A percentile compares a stretch with the other conserved stretches of the same genome.
Evolutionary conservation across 768 basidiomycete species (phyloP).

Genomic region (Serendipita sp.): DNA sequence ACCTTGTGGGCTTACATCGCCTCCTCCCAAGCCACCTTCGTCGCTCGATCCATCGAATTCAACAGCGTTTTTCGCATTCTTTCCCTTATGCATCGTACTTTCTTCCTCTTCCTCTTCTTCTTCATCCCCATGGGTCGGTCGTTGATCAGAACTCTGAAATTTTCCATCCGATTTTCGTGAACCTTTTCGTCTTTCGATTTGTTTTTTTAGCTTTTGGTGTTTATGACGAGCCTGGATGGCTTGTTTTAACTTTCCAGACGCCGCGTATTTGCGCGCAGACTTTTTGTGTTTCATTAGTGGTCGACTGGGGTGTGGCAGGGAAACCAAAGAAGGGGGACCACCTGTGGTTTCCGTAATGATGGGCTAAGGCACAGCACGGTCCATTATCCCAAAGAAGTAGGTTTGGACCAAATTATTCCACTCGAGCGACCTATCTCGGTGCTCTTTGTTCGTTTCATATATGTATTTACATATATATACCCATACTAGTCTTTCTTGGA

Average conservation of each 20-base stretch:
- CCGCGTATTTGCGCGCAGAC: conserved; percentile 72
- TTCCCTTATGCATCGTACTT: conserved; percentile 13
- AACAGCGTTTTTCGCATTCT: neutral
- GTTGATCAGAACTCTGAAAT: conserved; percentile 8
- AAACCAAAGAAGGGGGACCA: no score
- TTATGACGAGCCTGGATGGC: conserved; percentile 72
- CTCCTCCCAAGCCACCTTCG: conserved; percentile 23
- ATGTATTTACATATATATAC: no score
- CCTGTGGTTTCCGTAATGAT: no score
- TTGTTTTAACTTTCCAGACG: conserved; percentile 77
- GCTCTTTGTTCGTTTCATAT: no score
- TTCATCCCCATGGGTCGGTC: conserved; percentile 11
- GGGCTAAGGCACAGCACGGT: no score
- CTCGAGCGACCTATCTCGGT: no score
- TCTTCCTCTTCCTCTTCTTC: conserved; percentile 17
- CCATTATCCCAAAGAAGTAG: no score
- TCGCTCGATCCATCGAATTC: conserved; percentile 16
- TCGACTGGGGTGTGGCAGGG: no score
- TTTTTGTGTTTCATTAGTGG: conserved; percentile 43
- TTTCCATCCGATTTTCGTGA: conserved; percentile 18
- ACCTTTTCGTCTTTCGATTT: conserved; percentile 36
- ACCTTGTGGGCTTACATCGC: conserved; percentile 21
- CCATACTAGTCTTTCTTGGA: no score
- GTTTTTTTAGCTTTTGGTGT: conserved; percentile 58
- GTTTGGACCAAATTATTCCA: no score